phyloP scores from a whole-genome alignment of 2,329 filamentous ascomycete genomes.

The Colletotrichum nymphaeae region DNA sequence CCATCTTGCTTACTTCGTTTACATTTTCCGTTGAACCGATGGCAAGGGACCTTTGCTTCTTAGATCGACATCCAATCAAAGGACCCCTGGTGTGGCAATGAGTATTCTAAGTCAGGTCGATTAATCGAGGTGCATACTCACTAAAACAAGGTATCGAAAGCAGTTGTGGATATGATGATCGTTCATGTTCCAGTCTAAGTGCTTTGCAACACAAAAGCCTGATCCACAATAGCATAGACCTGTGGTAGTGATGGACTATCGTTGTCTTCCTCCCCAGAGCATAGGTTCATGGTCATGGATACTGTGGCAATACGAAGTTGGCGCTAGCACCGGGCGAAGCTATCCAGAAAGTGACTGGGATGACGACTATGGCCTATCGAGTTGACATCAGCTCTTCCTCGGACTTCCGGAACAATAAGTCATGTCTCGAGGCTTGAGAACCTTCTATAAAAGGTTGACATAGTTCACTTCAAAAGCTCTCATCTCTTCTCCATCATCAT shows the following conservation, averaged over 20 bases:
- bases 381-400: not conserved
- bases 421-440: not conserved
- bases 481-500: not conserved
- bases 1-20: not conserved
- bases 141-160: not conserved
- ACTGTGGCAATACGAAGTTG: not conserved
- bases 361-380: not conserved
- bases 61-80: not conserved
- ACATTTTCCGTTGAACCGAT: not conserved
- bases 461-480: not conserved
- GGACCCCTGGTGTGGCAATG: not conserved
- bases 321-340: not conserved
- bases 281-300: not conserved
- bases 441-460: not conserved
- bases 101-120: not conserved
- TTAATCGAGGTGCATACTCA: not conserved
- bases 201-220: not conserved
- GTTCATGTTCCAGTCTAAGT: not conserved
- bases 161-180: not conserved
- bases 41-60: not conserved
- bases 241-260: not conserved
- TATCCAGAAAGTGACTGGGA: not conserved
- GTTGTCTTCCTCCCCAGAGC: not conserved
- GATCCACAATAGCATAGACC: not conserved
- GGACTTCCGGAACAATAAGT: not conserved